These are phyloP conservation scores for Suillus spraguei DNA, from an alignment of 768 basidiomycete genomes.

Conservation along the genomic window DNA sequence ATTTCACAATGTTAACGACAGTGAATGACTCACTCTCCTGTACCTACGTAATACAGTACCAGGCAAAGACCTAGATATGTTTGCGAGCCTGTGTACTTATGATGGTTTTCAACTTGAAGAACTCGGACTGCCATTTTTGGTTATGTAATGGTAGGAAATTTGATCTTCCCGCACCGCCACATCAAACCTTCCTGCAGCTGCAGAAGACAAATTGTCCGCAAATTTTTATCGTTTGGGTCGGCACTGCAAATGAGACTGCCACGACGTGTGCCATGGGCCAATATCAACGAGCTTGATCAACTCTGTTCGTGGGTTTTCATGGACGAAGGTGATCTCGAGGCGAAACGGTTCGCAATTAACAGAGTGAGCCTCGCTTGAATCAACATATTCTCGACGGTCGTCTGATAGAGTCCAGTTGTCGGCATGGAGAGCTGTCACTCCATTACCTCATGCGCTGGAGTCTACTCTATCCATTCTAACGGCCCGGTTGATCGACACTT, in stretches of 20 bases:
- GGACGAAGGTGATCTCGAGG: constrained; percentile 59
- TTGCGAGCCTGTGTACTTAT: too few species aligned
- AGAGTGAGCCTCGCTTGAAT: constrained; percentile 47
- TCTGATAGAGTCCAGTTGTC: constrained; percentile 53
- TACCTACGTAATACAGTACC: too few species aligned
- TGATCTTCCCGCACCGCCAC: background rate
- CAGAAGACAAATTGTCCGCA: background rate
- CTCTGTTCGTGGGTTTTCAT: constrained; percentile 76
- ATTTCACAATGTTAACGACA: too few species aligned
- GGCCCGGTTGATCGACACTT: constrained; percentile 57
- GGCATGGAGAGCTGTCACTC: constrained; percentile 75
- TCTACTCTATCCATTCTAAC: constrained; percentile 66
- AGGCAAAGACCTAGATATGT: too few species aligned
- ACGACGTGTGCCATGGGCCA: constrained; percentile 80
- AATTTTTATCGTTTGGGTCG: background rate
- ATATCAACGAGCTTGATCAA: constrained; percentile 69
- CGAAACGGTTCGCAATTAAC: constrained; percentile 61
- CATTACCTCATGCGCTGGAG: constrained; percentile 83
- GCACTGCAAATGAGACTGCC: constrained; percentile 62
- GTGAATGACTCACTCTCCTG: too few species aligned
- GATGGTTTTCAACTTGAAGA: too few species aligned
- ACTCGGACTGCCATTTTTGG: too few species aligned
- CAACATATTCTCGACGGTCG: background rate
- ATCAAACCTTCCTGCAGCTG: too few species aligned
- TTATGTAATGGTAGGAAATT: too few species aligned